Evolutionary conservation across 495 filamentous ascomycete genomes (phyloP), one percentile per base, ranked within the genome.

Genomic region (Annulohypoxylon nitens): DNA sequence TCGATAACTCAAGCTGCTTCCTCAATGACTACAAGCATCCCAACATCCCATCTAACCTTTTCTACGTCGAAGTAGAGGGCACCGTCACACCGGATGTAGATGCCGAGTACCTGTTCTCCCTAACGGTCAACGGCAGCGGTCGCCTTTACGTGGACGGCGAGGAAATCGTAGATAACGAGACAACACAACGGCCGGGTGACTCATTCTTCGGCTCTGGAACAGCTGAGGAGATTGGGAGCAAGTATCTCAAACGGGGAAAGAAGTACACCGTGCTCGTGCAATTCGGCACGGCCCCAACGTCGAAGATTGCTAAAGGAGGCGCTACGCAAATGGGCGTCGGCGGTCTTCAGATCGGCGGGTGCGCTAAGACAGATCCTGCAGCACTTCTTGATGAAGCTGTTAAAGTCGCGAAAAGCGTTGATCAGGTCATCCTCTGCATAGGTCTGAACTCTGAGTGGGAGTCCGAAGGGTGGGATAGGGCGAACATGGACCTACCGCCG

Each of bases 401-500:
- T 18, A 18, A 37, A 0, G 16, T 60, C 0, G 57, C 57, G 9
- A 25, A 43, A 12, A 25, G 37, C 20, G 57, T 43, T 3, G 57
- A 60, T 30, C 36, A 43, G 10, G 57, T 60, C 12, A 43, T 60
- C 5, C 57, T 60, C 4, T 25, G 36, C 12, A 18, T 60, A 2
- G 57, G 57, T 4, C 9, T 43, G 10, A 60, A 60, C 20, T 26
- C 36, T 2, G 57, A 60, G 26, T 43, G 36, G 36, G 90, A 92
- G 74, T 87, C 86, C 2, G 90, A 92, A 76, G 90, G 91, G 45
- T 82, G 87, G 41, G 90, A 93, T 78, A 86, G 88, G 30, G 82
- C 86, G 10, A 80, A 83, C 61, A 89, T 92, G 86, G 83, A 88
- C 51, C 82, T 91, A 4, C 88, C 90, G 10, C 85, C 84, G 0